Percentiles rank a stretch among this genome's conserved stretches.
Conservation (phyloP, 345 rosid genomes). For the Euphorbia pulcherrima region DNA sequence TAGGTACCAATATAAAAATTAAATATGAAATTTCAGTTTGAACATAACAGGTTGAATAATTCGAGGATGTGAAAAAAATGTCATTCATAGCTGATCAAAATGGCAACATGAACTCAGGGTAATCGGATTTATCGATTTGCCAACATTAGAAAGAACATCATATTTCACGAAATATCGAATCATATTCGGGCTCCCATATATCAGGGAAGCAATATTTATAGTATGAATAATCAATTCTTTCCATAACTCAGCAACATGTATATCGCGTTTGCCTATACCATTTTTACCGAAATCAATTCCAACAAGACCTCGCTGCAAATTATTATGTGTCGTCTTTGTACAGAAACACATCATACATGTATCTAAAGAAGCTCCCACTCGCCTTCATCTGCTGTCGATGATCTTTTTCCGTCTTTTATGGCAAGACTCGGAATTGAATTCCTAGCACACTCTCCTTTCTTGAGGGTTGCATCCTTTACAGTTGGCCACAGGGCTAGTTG, state of each 20-base stretch:
- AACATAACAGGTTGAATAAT: constrained; percentile 29
- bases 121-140: no score
- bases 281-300: background rate
- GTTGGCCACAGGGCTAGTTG: constrained; percentile 46
- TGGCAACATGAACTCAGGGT: background rate
- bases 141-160: background rate
- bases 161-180: background rate
- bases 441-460: constrained; percentile 14
- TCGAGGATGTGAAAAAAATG: background rate
- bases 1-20: no score
- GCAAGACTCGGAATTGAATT: constrained; percentile 25
- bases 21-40: constrained; percentile 6
- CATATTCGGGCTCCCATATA: background rate
- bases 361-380: constrained; percentile 81
- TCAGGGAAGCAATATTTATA: background rate
- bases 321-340: constrained; percentile 16
- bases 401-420: constrained; percentile 20
- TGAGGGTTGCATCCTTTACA: constrained; percentile 22
- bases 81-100: no score
- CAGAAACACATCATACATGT: constrained; percentile 5
- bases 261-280: background rate
- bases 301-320: constrained; percentile 5
- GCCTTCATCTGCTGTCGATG: constrained; percentile 38
- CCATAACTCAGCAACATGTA: constrained; percentile 1
- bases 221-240: background rate